phyloP scores from a whole-genome alignment of 768 basidiomycete species.

The Rhodotorula babjevae region DNA sequence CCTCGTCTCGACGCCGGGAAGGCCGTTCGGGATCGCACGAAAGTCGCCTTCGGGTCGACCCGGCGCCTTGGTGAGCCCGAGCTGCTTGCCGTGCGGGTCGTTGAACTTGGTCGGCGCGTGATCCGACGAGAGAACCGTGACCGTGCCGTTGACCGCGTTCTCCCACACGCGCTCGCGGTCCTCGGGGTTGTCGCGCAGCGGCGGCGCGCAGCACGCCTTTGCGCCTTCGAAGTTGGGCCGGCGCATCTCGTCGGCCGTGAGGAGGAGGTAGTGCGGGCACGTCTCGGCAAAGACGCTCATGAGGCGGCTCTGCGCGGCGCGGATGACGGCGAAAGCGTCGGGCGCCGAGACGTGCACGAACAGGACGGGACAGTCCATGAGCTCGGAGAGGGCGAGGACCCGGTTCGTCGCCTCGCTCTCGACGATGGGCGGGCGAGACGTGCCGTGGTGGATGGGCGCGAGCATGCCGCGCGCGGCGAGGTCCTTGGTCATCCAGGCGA shows the following conservation, averaged over 20 bases:
- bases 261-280: conserved; percentile 45
- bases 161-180: conserved; percentile 46
- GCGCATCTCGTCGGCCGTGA: conserved; percentile 44
- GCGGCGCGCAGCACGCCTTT: conserved; percentile 46
- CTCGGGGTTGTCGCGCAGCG: conserved; percentile 41
- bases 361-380: conserved; percentile 45
- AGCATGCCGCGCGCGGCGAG: conserved; percentile 43
- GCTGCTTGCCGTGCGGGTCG: conserved; percentile 45
- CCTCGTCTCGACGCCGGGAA: conserved; percentile 48
- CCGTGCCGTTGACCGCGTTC: conserved; percentile 43
- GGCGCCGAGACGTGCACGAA: conserved; percentile 46
- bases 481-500: conserved; percentile 45
- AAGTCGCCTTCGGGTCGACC: conserved; percentile 45
- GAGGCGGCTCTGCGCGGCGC: conserved; percentile 44
- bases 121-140: conserved; percentile 46
- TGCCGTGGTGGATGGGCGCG: conserved; percentile 44
- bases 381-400: conserved; percentile 44
- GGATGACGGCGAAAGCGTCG: conserved; percentile 43
- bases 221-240: conserved; percentile 45
- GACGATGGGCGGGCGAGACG: conserved; percentile 44
- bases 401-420: conserved; percentile 47
- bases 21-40: conserved; percentile 47
- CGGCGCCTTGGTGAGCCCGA: conserved; percentile 41
- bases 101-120: conserved; percentile 46
- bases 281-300: conserved; percentile 46